These are phyloP conservation scores for Calocybe cyanea DNA, from an alignment of 768 basidiomycete genomes.

Conservation along the genomic window DNA sequence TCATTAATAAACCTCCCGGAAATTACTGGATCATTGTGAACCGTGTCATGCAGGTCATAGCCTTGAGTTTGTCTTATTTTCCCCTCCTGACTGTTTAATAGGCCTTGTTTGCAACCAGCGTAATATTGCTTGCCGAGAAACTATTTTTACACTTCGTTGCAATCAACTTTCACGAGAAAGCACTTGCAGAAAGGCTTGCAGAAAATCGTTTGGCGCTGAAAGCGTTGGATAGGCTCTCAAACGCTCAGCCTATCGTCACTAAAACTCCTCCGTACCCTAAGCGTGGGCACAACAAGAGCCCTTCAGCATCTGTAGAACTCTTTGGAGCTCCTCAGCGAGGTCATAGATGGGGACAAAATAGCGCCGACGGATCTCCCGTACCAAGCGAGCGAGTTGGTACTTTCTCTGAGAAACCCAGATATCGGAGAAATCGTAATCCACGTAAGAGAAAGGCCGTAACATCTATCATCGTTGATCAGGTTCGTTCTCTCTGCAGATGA, in stretches of 20 bases:
- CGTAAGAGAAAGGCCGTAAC: conserved; percentile 52
- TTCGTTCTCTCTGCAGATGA: conserved; percentile 17
- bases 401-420: conserved; percentile 12
- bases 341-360: conserved; percentile 12
- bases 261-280: conserved; percentile 38
- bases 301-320: conserved; percentile 33
- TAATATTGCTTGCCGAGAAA: conserved; percentile 43
- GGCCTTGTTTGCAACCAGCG: conserved; percentile 42
- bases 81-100: conserved; percentile 12
- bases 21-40: conserved; percentile 68
- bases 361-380: conserved; percentile 11
- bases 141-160: conserved; percentile 72
- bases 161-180: conserved; percentile 76
- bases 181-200: conserved; percentile 66
- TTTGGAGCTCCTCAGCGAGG: conserved; percentile 13
- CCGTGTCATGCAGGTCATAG: conserved; percentile 61
- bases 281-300: conserved; percentile 42
- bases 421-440: conserved; percentile 27
- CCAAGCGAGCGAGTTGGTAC: conserved; percentile 12
- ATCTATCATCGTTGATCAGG: conserved; percentile 68
- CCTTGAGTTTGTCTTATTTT: background rate
- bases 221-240: conserved; percentile 69
- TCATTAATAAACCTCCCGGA: conserved; percentile 55
- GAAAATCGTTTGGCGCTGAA: conserved; percentile 70
- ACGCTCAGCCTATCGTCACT: conserved; percentile 45